Evolutionary conservation across 2,329 filamentous ascomycete species (phyloP).

Genomic region (Ilyonectria robusta): DNA sequence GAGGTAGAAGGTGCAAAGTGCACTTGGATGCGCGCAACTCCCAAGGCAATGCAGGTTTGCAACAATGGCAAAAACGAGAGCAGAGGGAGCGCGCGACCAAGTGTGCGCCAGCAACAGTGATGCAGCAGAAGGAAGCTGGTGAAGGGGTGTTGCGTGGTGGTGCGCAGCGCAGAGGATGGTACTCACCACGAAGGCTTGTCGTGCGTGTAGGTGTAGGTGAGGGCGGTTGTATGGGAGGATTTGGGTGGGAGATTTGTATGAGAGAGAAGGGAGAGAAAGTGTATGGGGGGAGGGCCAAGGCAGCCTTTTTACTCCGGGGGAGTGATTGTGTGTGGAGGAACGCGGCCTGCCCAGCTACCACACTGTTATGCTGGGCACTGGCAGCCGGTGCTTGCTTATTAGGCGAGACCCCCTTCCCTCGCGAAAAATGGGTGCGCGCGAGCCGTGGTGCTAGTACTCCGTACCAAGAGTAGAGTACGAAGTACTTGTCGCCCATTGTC

Average conservation of each 20-base stretch:
- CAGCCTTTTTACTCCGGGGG: conserved; percentile 76
- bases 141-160: conserved; percentile 52
- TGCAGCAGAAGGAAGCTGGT: conserved; percentile 56
- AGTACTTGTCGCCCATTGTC: conserved; percentile 20
- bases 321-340: conserved; percentile 69
- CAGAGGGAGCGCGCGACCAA: conserved; percentile 32
- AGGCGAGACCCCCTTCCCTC: conserved; percentile 45
- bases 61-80: conserved; percentile 40
- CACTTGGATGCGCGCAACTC: conserved; percentile 41
- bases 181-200: conserved; percentile 65
- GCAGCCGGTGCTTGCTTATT: conserved; percentile 46
- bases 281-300: conserved; percentile 68
- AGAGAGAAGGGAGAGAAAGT: conserved; percentile 69
- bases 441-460: conserved; percentile 34
- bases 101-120: conserved; percentile 27
- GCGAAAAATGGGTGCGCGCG: conserved; percentile 49
- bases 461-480: conserved; percentile 18
- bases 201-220: conserved; percentile 58
- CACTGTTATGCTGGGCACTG: conserved; percentile 48
- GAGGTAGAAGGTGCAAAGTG: conserved; percentile 29
- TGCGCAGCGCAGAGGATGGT: conserved; percentile 50
- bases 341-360: conserved; percentile 48
- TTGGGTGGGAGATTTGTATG: conserved; percentile 74
- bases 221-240: conserved; percentile 65
- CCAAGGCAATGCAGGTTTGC: conserved; percentile 34